A percentile compares a stretch with the other conserved stretches of the same genome.
Evolutionary conservation across 1,284 basidiomycete species (phyloP).

Genomic region (Rhodofomes roseus): DNA sequence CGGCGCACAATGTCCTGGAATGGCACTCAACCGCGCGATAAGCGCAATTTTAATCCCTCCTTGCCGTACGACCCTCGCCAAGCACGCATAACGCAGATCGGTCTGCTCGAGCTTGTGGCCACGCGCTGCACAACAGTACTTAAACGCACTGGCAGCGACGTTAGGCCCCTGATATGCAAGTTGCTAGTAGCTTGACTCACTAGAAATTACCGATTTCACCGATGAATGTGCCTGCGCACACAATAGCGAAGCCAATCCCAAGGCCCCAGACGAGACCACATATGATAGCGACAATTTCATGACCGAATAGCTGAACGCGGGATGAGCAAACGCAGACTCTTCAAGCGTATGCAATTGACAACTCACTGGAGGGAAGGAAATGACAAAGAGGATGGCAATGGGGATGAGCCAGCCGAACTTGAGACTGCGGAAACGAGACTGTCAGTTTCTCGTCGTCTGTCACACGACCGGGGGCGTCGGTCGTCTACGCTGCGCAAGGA

Average conservation of each 20-base stretch:
- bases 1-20: conserved; percentile 69
- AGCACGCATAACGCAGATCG: conserved; percentile 72
- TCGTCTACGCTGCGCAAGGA: too few relatives aligned
- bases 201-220: conserved; percentile 73
- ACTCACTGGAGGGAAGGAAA: conserved; percentile 72
- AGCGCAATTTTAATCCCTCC: conserved; percentile 79
- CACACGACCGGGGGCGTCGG: background rate
- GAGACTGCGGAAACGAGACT: conserved; percentile 19
- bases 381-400: conserved; percentile 73
- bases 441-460: background rate
- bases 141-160: conserved; percentile 51
- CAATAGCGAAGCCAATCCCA: conserved; percentile 63
- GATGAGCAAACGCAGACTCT: conserved; percentile 8
- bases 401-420: conserved; percentile 77
- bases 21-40: conserved; percentile 73
- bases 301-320: conserved; percentile 57
- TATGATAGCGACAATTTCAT: conserved; percentile 73
- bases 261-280: conserved; percentile 79
- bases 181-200: conserved; percentile 32
- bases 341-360: background rate
- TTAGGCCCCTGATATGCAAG: conserved; percentile 4
- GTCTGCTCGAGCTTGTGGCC: conserved; percentile 71
- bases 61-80: conserved; percentile 73
- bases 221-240: conserved; percentile 62
- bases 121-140: conserved; percentile 55